A percentile compares a stretch with the other conserved stretches of the same genome.
Conservation (phyloP, 345 rosid species). For the Aethionema arabicum region DNA sequence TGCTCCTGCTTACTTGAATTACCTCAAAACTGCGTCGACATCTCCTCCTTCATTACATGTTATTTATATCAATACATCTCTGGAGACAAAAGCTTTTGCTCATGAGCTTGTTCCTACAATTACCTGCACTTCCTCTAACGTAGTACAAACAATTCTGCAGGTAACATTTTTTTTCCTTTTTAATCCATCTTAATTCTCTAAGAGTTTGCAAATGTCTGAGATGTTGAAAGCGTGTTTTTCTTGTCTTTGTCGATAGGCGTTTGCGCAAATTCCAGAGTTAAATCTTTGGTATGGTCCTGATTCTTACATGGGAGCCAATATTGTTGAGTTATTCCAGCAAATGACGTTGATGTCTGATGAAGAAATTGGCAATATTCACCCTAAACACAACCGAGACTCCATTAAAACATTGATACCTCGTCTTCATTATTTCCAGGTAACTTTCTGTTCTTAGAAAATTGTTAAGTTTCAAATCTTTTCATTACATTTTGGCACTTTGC, state of each 20-base stretch:
- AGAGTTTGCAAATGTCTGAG: neutral
- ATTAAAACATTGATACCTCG: conserved; percentile 65
- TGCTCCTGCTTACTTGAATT: conserved; percentile 73
- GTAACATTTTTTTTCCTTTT: conserved; percentile 43
- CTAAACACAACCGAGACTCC: conserved; percentile 60
- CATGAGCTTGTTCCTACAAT: conserved; percentile 97
- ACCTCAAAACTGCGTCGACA: conserved; percentile 70
- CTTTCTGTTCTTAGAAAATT: conserved; percentile 5
- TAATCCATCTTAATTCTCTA: conserved; percentile 10
- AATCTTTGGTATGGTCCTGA: conserved; percentile 93
- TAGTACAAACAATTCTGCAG: conserved; percentile 90
- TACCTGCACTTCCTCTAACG: conserved; percentile 96
- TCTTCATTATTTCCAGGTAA: conserved; percentile 81
- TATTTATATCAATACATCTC: conserved; percentile 87
- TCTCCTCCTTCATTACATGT: conserved; percentile 77
- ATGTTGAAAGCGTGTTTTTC: neutral
- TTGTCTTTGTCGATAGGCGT: conserved; percentile 55
- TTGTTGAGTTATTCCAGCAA: conserved; percentile 75
- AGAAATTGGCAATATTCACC: conserved; percentile 77
- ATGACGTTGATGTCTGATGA: conserved; percentile 89
- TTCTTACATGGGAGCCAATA: conserved; percentile 98
- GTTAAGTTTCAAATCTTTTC: neutral
- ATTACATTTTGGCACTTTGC: too few relatives aligned
- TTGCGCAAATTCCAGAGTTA: conserved; percentile 75
- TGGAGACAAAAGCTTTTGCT: conserved; percentile 92